Percentiles rank a stretch among this genome's conserved stretches.
These are phyloP conservation scores for Phtheirospermum japonicum DNA, from an alignment of 257 asterid genomes.

Conservation along the genomic window DNA sequence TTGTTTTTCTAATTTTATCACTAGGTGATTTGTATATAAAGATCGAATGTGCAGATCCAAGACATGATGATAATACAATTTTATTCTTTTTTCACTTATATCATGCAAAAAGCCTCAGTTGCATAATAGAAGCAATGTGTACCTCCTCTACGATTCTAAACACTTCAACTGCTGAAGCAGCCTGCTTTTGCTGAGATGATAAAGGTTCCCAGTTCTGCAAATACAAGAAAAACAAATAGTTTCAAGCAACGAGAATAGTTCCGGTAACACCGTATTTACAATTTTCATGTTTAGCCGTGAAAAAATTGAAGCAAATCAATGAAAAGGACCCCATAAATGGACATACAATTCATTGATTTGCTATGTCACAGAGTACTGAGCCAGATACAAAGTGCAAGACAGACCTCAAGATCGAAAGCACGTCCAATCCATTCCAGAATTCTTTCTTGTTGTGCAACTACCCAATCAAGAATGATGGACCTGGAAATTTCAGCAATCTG, in stretches of 20 bases:
- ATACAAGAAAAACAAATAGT: constrained; percentile 24
- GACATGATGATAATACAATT: too few species aligned
- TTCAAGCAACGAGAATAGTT: constrained; percentile 4
- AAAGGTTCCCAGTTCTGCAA: constrained; percentile 90
- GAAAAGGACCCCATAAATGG: constrained; percentile 23
- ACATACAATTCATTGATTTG: neutral
- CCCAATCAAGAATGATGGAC: constrained; percentile 94
- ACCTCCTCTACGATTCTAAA: constrained; percentile 97
- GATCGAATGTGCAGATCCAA: too few species aligned
- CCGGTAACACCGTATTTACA: constrained; percentile 7
- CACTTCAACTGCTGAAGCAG: constrained; percentile 98
- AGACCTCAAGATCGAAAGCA: constrained; percentile 93
- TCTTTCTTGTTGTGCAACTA: constrained; percentile 79
- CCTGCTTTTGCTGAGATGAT: constrained; percentile 85
- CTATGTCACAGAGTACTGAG: constrained; percentile 9
- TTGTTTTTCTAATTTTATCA: too few species aligned
- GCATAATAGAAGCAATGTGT: constrained; percentile 23
- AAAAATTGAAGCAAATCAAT: constrained; percentile 7
- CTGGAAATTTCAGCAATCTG: constrained; percentile 80
- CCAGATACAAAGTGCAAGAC: constrained; percentile 23
- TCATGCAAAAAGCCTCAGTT: constrained; percentile 6
- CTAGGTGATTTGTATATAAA: too few species aligned
- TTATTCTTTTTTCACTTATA: too few species aligned
- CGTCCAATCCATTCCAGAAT: constrained; percentile 97
- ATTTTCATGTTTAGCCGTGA: constrained; percentile 5